Base-by-base conservation (phyloP, 2,329 filamentous ascomycete genomes). In the Amylocarpus encephaloides region DNA sequence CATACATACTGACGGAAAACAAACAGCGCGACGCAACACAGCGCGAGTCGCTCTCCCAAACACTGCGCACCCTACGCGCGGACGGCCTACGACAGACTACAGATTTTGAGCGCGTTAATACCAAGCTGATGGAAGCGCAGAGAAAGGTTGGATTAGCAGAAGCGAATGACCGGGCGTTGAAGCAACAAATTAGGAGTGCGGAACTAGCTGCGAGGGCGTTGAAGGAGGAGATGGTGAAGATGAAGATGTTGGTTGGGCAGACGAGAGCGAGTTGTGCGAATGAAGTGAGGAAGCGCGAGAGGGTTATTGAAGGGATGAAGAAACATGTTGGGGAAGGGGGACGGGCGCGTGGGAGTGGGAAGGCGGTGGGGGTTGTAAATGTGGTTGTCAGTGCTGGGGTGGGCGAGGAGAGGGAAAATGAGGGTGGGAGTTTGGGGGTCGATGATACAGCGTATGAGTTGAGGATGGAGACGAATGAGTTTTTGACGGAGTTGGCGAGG, bases 271-370 rank as follows among this genome's bases (percentile, higher is more conserved):
- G 91, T 56, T 97, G 91, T 68, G 85, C 89, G 44, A 95, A 89
- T 58, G 93, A 98, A 64, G 80, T 96, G 41, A 83, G 92, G 53
- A 92, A 94, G 64, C 82, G 92, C 38, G 93, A 98, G 65, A 76
- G 89, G 40, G 88, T 95, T 68, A 85, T 97, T 57, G 87, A 95
- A 56, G 83, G 83, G 36, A 74, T 98, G 56, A 97, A 96, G 73
- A 86, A 85, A 59, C 89, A 95, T 65, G 76, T 97, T 54, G 77
- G 81, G 2, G 88, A 93, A 48, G 78, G 79, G 63, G 80, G 76
- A 42, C 78, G 81, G 56, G 81, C 77, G 58, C 76, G 77, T 62
- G 80, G 81, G 36, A 74, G 75, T 40, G 73, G 72, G 41, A 76
- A 73, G 55, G 79, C 72, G 55, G 70, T 77, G 6, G 73, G 75